These are phyloP conservation scores for Glonium stellatum DNA, from an alignment of 495 filamentous ascomycete species.

Conservation along the genomic window DNA sequence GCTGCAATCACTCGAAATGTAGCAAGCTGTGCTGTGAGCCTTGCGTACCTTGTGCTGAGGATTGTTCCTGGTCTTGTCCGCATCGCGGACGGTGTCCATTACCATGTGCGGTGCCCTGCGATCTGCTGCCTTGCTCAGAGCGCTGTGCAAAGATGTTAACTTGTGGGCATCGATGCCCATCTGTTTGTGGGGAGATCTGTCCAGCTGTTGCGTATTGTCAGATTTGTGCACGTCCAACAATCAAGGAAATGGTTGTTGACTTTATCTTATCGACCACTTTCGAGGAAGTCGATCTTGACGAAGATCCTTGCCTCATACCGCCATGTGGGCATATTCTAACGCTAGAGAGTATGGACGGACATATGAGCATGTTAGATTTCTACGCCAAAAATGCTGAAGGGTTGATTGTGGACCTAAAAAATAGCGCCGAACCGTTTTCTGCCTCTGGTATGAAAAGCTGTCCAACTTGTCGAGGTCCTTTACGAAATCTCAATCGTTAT, in stretches of 20 bases:
- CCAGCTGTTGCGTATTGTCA: constrained; percentile 42
- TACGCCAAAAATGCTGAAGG: constrained; percentile 36
- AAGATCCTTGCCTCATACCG: constrained; percentile 55
- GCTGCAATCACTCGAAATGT: constrained; percentile 57
- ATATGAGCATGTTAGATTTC: constrained; percentile 54
- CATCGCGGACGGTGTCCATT: constrained; percentile 39
- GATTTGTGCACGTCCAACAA: constrained; percentile 26
- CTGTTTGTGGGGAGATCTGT: constrained; percentile 19
- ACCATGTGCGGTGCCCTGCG: constrained; percentile 57
- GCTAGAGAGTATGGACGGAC: constrained; percentile 54
- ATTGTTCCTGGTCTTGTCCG: background rate
- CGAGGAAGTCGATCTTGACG: constrained; percentile 50
- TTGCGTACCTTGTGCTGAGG: constrained; percentile 43
- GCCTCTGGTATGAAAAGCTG: constrained; percentile 49
- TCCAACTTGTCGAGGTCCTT: constrained; percentile 55
- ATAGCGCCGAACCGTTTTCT: constrained; percentile 42
- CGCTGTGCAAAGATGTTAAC: constrained; percentile 50
- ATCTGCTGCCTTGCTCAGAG: constrained; percentile 58
- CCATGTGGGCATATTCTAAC: constrained; percentile 64
- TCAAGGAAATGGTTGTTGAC: constrained; percentile 47
- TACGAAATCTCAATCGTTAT: constrained; percentile 59
- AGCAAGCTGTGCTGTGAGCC: constrained; percentile 54
- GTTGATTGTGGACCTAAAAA: background rate
- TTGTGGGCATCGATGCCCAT: constrained; percentile 48
- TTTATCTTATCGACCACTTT: constrained; percentile 46